Conservation (phyloP, 176 grass and related monocot species). For the Calamus simplicifolius region DNA sequence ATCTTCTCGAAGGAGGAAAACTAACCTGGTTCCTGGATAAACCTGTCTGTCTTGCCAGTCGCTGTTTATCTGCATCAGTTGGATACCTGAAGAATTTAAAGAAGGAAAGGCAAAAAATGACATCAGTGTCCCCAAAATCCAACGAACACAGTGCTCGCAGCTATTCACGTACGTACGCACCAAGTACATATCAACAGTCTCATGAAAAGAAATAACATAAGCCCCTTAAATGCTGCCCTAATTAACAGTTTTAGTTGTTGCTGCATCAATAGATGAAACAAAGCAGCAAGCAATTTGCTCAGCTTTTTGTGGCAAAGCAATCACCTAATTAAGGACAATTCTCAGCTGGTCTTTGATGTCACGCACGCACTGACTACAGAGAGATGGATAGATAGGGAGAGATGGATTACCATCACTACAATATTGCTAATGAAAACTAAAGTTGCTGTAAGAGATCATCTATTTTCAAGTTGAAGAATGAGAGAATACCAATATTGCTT, state of each 20-base stretch:
- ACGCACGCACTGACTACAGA: too few species aligned
- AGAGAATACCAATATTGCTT: too few species aligned
- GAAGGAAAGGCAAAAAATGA: conserved; percentile 5
- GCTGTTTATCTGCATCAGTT: conserved; percentile 98
- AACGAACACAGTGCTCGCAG: not conserved
- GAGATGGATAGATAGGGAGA: too few species aligned
- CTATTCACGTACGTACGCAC: not conserved
- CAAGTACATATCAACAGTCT: not conserved
- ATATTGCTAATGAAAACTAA: too few species aligned
- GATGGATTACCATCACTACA: too few species aligned
- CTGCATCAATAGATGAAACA: conserved; percentile 16
- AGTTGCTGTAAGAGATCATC: too few species aligned
- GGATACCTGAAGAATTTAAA: conserved; percentile 72
- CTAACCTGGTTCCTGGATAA: conserved; percentile 96
- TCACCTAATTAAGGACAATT: not conserved
- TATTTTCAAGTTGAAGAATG: too few species aligned
- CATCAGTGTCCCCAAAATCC: conserved; percentile 7
- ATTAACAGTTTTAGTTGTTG: not conserved
- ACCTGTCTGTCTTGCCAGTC: conserved; percentile 93
- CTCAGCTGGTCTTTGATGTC: not conserved
- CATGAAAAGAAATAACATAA: not conserved
- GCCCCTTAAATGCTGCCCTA: not conserved
- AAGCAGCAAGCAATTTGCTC: conserved; percentile 15
- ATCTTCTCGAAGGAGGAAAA: conserved; percentile 5
- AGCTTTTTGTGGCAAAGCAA: conserved; percentile 13